These are phyloP conservation scores for Candida mattraensis DNA, from an alignment of 805 yeast species.

Conservation along the genomic window DNA sequence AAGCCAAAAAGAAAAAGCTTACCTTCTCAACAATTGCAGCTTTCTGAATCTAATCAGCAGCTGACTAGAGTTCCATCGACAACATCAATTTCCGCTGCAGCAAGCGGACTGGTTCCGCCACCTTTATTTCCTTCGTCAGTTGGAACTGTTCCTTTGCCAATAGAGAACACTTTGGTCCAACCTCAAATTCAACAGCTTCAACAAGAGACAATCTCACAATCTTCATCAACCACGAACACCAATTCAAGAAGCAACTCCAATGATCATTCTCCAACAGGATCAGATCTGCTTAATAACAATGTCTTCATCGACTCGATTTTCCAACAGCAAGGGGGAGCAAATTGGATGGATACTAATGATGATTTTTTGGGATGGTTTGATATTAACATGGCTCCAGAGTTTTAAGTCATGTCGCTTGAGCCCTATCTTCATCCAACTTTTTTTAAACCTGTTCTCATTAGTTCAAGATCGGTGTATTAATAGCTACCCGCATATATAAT, in stretches of 20 bases:
- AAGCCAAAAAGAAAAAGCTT: constrained; percentile 7
- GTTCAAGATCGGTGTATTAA: constrained; percentile 1
- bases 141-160: constrained; percentile 5
- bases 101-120: constrained; percentile 27
- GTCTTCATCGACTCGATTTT: constrained; percentile 53
- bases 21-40: neutral
- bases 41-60: neutral
- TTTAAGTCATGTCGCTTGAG: constrained; percentile 37
- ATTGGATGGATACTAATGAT: constrained; percentile 83
- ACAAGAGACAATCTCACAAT: constrained; percentile 11
- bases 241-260: constrained; percentile 18
- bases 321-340: constrained; percentile 80
- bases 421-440: neutral
- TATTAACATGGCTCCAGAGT: constrained; percentile 68
- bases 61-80: constrained; percentile 13
- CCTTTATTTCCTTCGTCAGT: constrained; percentile 25
- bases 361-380: constrained; percentile 96
- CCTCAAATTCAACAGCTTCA: constrained; percentile 9
- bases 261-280: constrained; percentile 25
- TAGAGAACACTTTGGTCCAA: constrained; percentile 13
- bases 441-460: constrained; percentile 1
- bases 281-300: constrained; percentile 28
- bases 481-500: no score
- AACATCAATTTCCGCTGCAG: constrained; percentile 28
- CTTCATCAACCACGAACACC: constrained; percentile 19